Conservation (phyloP, 371 early-diverging fungal species). For the Caulochytrium protostelioides region DNA sequence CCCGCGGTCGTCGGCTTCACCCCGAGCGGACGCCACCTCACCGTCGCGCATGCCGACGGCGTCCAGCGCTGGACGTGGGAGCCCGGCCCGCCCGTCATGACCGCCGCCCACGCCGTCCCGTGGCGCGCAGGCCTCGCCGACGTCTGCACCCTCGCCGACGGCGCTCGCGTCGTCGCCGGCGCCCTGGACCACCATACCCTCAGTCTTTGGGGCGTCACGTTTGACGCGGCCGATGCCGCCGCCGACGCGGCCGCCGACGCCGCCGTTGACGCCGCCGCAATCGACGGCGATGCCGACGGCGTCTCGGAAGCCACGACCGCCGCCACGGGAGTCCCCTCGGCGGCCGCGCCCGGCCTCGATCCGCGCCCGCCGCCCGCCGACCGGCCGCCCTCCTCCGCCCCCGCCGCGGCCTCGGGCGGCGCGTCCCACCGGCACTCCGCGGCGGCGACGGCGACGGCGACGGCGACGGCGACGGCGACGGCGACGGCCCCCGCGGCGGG, state of each 20-base stretch:
- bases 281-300: no score
- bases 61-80: constrained; percentile 22
- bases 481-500: no score
- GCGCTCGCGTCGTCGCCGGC: constrained; percentile 12
- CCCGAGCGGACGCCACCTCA: constrained; percentile 13
- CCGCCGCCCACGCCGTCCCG: constrained; percentile 2
- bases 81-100: constrained; percentile 10
- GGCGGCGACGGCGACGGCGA: no score
- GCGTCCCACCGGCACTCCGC: no score
- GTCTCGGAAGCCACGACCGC: no score
- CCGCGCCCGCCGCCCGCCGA: no score
- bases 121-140: constrained; percentile 24
- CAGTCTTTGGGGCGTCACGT: constrained; percentile 2
- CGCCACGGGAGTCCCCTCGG: no score
- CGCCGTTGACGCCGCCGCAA: background rate
- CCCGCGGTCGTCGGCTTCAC: constrained; percentile 17
- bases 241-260: background rate
- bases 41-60: constrained; percentile 9
- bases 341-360: no score
- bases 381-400: no score
- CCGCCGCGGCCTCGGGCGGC: no score
- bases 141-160: constrained; percentile 14
- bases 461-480: no score
- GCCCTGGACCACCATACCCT: background rate
- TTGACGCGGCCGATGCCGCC: constrained; percentile 4